Conservation (phyloP, 306 rosid genomes). For the Vigna angularis region DNA sequence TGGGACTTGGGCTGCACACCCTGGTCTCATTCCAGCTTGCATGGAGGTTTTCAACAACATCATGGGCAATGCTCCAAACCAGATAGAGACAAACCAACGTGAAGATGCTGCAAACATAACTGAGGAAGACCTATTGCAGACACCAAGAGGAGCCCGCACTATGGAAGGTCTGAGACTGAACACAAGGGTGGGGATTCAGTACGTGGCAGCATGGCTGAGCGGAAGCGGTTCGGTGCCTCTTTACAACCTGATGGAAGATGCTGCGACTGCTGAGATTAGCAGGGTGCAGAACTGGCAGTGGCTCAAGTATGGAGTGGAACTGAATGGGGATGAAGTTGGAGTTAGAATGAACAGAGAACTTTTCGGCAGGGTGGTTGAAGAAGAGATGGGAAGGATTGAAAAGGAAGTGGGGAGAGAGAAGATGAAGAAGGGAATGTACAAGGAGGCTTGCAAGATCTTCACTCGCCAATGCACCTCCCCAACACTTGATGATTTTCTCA, state of each 20-base stretch:
- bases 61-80: conserved; percentile 68
- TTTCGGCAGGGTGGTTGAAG: conserved; percentile 85
- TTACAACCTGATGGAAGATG: conserved; percentile 97
- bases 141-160: conserved; percentile 68
- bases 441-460: conserved; percentile 76
- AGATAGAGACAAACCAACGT: conserved; percentile 55
- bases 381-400: conserved; percentile 84
- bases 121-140: conserved; percentile 76
- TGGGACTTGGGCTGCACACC: conserved; percentile 99
- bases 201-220: conserved; percentile 88
- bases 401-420: conserved; percentile 75
- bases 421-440: conserved; percentile 75
- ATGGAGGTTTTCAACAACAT: conserved; percentile 69
- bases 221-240: conserved; percentile 91
- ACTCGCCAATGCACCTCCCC: conserved; percentile 76
- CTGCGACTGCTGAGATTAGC: conserved; percentile 98
- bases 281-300: conserved; percentile 98
- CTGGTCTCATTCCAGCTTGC: conserved; percentile 75
- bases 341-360: conserved; percentile 71
- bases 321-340: conserved; percentile 79
- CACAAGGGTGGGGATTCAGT: conserved; percentile 88
- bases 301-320: conserved; percentile 82
- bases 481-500: conserved; percentile 82
- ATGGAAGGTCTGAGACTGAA: conserved; percentile 85
- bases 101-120: conserved; percentile 65